Evolutionary conservation across 2,329 filamentous ascomycete genomes (phyloP).

Genomic region (Colletotrichum shisoi): DNA sequence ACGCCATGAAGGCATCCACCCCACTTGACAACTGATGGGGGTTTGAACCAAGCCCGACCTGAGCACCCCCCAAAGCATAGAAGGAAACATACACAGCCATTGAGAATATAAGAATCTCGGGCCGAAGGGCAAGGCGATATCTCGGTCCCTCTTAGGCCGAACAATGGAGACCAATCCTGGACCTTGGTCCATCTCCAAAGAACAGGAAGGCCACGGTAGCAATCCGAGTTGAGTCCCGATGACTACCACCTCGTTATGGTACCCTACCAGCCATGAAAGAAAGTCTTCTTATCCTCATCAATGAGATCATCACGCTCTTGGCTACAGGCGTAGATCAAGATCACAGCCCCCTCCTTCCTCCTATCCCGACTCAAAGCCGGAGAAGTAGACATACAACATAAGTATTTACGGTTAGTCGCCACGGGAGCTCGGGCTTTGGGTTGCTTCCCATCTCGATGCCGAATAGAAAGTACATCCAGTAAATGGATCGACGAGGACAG

Average conservation of each 20-base stretch:
- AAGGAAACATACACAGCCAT: neutral
- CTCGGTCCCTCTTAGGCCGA: neutral
- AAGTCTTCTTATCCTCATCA: slow-evolving; percentile 14
- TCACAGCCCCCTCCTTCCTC: neutral
- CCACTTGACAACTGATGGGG: slow-evolving; percentile 6
- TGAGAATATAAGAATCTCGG: slow-evolving; percentile 10
- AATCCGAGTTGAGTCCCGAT: neutral
- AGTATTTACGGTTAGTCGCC: neutral
- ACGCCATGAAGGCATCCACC: slow-evolving; percentile 14
- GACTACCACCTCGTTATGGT: slow-evolving; percentile 9
- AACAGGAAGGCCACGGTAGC: neutral
- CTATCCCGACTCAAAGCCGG: neutral
- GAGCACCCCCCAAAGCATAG: slow-evolving; percentile 3
- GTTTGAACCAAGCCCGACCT: neutral
- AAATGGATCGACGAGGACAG: slow-evolving; percentile 6
- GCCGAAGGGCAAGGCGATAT: neutral
- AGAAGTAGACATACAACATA: neutral
- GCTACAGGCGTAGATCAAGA: slow-evolving; percentile 12
- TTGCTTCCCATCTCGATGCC: slow-evolving; percentile 1
- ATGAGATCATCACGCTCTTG: slow-evolving; percentile 13
- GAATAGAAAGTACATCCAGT: slow-evolving; percentile 9
- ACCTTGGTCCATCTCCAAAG: neutral
- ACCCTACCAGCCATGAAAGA: neutral
- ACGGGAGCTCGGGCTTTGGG: neutral
- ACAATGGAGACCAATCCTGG: neutral